Conservation (phyloP, 768 basidiomycete genomes). For the Pleurotus platypus region DNA sequence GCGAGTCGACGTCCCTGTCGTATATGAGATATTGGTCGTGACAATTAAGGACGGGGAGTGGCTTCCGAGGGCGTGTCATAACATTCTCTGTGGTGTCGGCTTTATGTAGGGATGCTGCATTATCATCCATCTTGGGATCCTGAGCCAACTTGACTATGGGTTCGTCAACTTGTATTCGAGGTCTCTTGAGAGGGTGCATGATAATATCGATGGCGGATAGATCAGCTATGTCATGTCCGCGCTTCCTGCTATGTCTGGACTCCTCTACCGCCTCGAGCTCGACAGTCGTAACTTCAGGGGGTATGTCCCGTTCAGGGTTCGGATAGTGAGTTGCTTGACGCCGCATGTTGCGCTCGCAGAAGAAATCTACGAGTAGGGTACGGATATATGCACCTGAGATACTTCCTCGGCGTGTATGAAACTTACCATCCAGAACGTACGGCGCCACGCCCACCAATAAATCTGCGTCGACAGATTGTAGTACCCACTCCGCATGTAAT, state of each 20-base stretch:
- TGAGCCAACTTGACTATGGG: background rate
- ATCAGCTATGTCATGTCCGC: background rate
- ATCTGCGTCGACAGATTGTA: background rate
- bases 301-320: no score
- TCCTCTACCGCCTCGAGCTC: background rate
- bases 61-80: background rate
- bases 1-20: no score
- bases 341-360: background rate
- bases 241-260: background rate
- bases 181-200: background rate
- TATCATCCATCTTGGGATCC: background rate
- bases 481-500: slow-evolving; percentile 9
- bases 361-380: background rate
- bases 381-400: background rate
- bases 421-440: slow-evolving; percentile 12
- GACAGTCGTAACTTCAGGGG: no score
- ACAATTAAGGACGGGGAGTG: background rate
- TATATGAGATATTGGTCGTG: background rate
- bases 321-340: background rate
- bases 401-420: background rate
- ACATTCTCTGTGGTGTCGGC: background rate
- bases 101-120: background rate
- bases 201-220: background rate
- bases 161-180: background rate
- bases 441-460: slow-evolving; percentile 7